These are phyloP conservation scores for Pontederia paniculata DNA, from an alignment of 176 grass and related monocot species.

Conservation along the genomic window DNA sequence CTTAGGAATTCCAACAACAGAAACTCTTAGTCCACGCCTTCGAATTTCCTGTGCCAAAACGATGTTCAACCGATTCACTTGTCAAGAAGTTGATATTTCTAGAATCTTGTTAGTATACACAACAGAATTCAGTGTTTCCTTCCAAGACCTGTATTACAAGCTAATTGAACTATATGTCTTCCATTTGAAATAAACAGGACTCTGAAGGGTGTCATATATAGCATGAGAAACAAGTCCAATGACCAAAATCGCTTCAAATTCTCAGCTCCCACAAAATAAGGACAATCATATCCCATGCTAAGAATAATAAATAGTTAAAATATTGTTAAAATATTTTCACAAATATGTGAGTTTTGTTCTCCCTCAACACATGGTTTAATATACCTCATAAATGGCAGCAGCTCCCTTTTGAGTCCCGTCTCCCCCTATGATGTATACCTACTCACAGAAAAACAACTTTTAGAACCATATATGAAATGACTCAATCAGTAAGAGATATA, in stretches of 20 bases:
- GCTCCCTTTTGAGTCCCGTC: slow-evolving; percentile 2
- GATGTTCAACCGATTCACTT: neutral
- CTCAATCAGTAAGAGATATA: neutral
- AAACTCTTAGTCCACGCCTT: slow-evolving; percentile 11
- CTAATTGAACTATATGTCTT: no score
- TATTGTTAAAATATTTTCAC: neutral
- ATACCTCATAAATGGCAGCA: slow-evolving; percentile 5
- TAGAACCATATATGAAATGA: neutral
- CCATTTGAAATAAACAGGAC: no score
- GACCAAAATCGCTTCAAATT: no score
- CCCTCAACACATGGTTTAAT: no score
- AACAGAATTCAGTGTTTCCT: no score
- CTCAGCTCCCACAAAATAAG: no score
- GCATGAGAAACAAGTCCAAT: no score
- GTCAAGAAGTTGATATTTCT: neutral
- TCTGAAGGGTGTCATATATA: no score
- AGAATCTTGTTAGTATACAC: neutral
- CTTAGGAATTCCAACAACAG: slow-evolving; percentile 20
- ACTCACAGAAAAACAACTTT: neutral
- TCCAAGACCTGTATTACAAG: no score
- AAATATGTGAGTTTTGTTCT: slow-evolving; percentile 6
- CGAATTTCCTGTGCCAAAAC: slow-evolving; percentile 7
- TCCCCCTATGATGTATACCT: slow-evolving; percentile 19
- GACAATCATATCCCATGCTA: no score
- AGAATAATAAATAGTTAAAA: no score